phyloP scores from a whole-genome alignment of 805 yeast genomes.

The Kodamaea laetipori region DNA sequence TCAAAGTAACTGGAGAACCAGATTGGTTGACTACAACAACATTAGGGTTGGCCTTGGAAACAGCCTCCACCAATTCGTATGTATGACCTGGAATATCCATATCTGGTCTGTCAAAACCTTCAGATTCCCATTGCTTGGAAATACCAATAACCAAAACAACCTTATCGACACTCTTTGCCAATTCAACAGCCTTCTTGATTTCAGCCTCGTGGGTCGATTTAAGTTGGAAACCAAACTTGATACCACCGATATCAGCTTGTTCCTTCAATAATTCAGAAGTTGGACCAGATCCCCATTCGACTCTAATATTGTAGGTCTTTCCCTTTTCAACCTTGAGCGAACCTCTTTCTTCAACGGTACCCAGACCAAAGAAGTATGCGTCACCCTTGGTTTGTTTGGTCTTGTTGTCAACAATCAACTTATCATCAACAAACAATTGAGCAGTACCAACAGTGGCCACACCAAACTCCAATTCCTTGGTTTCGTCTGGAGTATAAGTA shows the following conservation, averaged over 20 bases:
- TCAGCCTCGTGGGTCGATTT: slow-evolving; percentile 24
- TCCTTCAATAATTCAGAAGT: slow-evolving; percentile 32
- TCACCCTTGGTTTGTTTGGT: slow-evolving; percentile 52
- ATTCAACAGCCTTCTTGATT: slow-evolving; percentile 43
- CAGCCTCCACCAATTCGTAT: slow-evolving; percentile 46
- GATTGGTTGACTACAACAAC: slow-evolving; percentile 57
- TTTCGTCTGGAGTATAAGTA: slow-evolving; percentile 46
- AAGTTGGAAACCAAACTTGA: slow-evolving; percentile 27
- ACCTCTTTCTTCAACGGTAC: slow-evolving; percentile 53
- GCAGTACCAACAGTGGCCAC: slow-evolving; percentile 57
- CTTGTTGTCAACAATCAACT: slow-evolving; percentile 57
- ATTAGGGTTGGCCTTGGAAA: slow-evolving; percentile 50
- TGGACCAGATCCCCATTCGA: slow-evolving; percentile 53
- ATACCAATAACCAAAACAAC: slow-evolving; percentile 55
- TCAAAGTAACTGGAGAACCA: slow-evolving; percentile 57
- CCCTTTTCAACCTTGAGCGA: slow-evolving; percentile 45
- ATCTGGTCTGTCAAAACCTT: slow-evolving; percentile 56
- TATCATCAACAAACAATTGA: slow-evolving; percentile 52
- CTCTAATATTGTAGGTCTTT: slow-evolving; percentile 43
- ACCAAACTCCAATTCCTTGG: slow-evolving; percentile 55
- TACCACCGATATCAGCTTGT: slow-evolving; percentile 25
- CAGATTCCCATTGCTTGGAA: slow-evolving; percentile 58
- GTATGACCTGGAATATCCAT: slow-evolving; percentile 55
- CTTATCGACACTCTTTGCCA: slow-evolving; percentile 55
- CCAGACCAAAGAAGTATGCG: slow-evolving; percentile 53